phyloP scores from a whole-genome alignment of 2,329 filamentous ascomycete genomes.

The Xylaria sp. region DNA sequence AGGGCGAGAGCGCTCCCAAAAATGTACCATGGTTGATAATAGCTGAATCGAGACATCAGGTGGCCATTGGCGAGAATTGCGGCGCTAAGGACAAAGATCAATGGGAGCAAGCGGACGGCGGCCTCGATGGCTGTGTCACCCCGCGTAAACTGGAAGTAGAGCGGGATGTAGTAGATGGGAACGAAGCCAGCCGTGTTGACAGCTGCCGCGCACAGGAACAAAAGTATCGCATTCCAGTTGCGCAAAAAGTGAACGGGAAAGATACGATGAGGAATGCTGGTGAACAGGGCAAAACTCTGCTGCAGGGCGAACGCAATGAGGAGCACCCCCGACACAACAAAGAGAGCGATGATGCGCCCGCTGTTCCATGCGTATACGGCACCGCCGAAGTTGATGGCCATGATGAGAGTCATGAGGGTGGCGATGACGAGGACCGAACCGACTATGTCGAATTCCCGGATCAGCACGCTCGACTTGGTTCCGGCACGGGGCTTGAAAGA shows the following conservation, averaged over 20 bases:
- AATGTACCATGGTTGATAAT: constrained; percentile 13
- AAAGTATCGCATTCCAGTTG: constrained; percentile 41
- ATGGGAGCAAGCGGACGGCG: constrained; percentile 45
- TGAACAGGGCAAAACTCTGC: constrained; percentile 47
- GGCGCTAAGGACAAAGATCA: constrained; percentile 40
- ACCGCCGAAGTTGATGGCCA: constrained; percentile 54
- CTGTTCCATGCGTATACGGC: constrained; percentile 50
- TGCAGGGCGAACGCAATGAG: constrained; percentile 46
- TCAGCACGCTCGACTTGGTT: constrained; percentile 36
- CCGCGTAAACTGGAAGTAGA: constrained; percentile 53
- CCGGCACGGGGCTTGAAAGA: constrained; percentile 29
- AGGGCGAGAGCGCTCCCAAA: background rate
- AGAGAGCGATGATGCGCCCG: constrained; percentile 48
- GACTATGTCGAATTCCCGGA: constrained; percentile 44
- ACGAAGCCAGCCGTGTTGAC: constrained; percentile 39
- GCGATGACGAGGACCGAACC: constrained; percentile 48
- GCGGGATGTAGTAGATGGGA: constrained; percentile 51
- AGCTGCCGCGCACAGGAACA: constrained; percentile 43
- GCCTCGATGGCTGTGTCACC: constrained; percentile 44
- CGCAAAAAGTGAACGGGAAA: constrained; percentile 50
- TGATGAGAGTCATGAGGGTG: constrained; percentile 41
- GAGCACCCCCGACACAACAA: constrained; percentile 47
- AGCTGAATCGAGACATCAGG: background rate
- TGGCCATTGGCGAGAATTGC: constrained; percentile 33
- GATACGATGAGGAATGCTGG: constrained; percentile 41